Conservation (phyloP, 176 grass and related monocot genomes). For the Pontederia paniculata region DNA sequence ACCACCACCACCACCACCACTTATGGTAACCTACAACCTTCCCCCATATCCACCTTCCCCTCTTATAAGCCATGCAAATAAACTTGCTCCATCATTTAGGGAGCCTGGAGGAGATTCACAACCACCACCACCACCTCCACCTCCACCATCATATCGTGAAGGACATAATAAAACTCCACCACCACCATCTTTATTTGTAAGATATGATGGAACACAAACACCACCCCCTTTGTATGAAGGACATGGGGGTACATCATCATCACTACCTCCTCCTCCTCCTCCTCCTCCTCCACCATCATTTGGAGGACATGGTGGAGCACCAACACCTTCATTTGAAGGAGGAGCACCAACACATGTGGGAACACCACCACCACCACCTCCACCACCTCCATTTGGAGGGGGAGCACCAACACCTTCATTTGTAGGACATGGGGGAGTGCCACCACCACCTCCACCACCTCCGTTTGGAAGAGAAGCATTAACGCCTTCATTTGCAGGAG, state of each 20-base stretch:
- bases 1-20: too few species aligned
- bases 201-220: not conserved
- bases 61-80: not conserved
- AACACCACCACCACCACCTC: constrained; percentile 13
- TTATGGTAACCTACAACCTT: not conserved
- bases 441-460: constrained; percentile 35
- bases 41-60: not conserved
- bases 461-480: constrained; percentile 37
- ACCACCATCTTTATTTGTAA: not conserved
- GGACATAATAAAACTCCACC: constrained; percentile 1
- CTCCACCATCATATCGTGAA: constrained; percentile 1
- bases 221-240: not conserved
- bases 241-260: not conserved
- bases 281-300: too few species aligned
- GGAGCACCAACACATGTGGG: too few species aligned
- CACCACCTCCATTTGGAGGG: not conserved
- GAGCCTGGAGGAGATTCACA: not conserved
- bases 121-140: not conserved
- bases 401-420: not conserved
- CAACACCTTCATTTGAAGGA: constrained; percentile 1
- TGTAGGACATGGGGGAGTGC: constrained; percentile 4
- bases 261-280: not conserved
- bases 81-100: not conserved
- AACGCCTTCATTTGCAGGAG: too few species aligned
- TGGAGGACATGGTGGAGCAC: constrained; percentile 6